phyloP scores from a whole-genome alignment of 2,329 filamentous ascomycete genomes.

The Fusarium algeriense region DNA sequence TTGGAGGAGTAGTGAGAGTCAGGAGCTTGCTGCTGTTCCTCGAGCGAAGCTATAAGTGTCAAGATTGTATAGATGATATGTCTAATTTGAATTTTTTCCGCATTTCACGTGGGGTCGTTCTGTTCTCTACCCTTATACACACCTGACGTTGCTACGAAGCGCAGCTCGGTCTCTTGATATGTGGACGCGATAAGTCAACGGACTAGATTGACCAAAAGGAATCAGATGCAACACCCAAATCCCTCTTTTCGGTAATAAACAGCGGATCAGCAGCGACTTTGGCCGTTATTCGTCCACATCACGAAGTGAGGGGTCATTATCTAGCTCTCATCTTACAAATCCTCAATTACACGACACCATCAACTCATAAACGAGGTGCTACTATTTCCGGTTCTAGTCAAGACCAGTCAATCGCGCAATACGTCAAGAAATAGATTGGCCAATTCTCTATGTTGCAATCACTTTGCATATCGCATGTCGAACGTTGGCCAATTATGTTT shows the following conservation, averaged over 20 bases:
- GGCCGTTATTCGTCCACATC: background rate
- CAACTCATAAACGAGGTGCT: background rate
- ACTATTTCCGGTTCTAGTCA: conserved; percentile 5
- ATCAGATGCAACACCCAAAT: background rate
- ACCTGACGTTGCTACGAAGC: no score
- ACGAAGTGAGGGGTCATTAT: background rate
- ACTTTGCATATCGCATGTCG: conserved; percentile 19
- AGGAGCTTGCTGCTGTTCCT: conserved; percentile 26
- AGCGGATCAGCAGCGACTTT: background rate
- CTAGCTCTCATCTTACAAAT: conserved; percentile 14
- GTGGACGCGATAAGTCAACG: no score
- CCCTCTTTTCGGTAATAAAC: background rate
- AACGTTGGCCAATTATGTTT: background rate
- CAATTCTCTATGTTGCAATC: conserved; percentile 25
- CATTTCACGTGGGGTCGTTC: rapidly evolving
- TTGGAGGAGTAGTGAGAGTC: conserved; percentile 34
- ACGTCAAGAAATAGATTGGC: background rate
- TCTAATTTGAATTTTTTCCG: background rate
- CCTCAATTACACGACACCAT: conserved; percentile 12
- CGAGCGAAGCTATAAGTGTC: conserved; percentile 22
- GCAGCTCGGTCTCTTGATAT: background rate
- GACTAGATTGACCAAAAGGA: no score
- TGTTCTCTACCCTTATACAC: rapidly evolving
- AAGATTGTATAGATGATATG: background rate
- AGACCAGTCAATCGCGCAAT: conserved; percentile 1